phyloP scores from a whole-genome alignment of 306 rosid genomes.

The Prunus davidiana region DNA sequence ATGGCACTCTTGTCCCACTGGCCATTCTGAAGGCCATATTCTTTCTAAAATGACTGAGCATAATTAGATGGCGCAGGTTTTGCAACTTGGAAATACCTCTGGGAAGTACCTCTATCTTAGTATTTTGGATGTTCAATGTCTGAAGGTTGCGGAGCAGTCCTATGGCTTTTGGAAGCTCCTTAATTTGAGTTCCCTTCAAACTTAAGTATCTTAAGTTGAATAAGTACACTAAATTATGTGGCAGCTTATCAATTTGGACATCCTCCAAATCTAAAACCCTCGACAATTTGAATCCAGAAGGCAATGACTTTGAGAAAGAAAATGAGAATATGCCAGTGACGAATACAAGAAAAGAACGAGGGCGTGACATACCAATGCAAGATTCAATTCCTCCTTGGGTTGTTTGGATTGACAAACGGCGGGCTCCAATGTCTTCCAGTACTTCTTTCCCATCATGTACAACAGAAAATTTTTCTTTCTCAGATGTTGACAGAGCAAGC shows the following conservation, averaged over 20 bases:
- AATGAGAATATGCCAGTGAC: not conserved
- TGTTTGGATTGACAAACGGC: slow-evolving; percentile 10
- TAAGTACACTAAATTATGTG: not conserved
- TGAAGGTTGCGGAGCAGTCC: slow-evolving; percentile 21
- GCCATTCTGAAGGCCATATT: not conserved
- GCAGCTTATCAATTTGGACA: not conserved
- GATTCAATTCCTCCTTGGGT: not conserved
- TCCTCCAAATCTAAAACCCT: slow-evolving; percentile 21
- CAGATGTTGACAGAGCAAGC: slow-evolving; percentile 8
- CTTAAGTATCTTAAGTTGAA: slow-evolving; percentile 23
- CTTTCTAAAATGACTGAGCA: rapidly evolving
- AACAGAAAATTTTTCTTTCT: slow-evolving; percentile 9
- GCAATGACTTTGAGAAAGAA: not conserved
- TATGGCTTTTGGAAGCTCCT: slow-evolving; percentile 24
- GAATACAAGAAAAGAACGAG: slow-evolving; percentile 11
- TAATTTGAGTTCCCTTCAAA: slow-evolving; percentile 2
- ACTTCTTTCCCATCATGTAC: not conserved
- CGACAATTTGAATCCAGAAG: not conserved
- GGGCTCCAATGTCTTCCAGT: not conserved
- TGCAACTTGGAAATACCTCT: not conserved
- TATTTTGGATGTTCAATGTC: slow-evolving; percentile 6
- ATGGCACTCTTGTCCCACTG: not conserved
- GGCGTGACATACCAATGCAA: slow-evolving; percentile 4
- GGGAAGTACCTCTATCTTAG: slow-evolving; percentile 8
- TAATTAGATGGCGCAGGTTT: not conserved